phyloP scores from a whole-genome alignment of 768 basidiomycete species.

The Gloeopeniophorella convolvens region DNA sequence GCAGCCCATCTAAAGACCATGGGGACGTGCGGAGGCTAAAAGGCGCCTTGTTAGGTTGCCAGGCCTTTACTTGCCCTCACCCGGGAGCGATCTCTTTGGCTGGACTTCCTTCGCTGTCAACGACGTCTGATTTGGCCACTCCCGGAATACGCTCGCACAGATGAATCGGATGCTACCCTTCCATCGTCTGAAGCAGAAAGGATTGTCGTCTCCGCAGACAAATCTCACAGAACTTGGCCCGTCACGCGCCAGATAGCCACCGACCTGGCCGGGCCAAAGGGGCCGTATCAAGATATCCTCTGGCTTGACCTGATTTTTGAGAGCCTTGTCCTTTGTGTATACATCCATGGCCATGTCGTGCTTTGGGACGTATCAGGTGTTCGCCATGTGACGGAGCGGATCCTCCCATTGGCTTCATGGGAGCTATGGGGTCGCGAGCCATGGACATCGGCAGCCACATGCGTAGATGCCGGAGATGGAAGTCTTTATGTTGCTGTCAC shows the following conservation, averaged over 20 bases:
- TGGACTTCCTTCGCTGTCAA: not conserved
- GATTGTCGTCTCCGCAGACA: not conserved
- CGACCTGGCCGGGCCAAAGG: not conserved
- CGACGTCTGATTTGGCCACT: not conserved
- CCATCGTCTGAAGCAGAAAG: not conserved
- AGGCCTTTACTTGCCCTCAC: not conserved
- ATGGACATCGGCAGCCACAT: slow-evolving; percentile 3
- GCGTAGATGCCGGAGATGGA: not conserved
- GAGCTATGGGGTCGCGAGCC: slow-evolving; percentile 6
- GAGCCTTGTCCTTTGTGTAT: slow-evolving; percentile 2
- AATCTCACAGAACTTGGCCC: not conserved
- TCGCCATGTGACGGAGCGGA: not conserved
- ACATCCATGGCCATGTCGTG: not conserved
- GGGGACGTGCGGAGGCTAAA: not conserved
- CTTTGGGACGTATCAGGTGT: not conserved
- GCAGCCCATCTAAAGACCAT: not conserved
- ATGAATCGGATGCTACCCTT: not conserved
- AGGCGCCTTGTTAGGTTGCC: not conserved
- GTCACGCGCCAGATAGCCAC: not conserved
- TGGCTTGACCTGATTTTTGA: not conserved
- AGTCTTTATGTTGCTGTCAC: not conserved
- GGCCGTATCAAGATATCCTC: not conserved
- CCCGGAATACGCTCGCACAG: not conserved
- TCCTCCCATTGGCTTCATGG: not conserved
- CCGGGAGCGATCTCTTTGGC: not conserved